Evolutionary conservation across 441 rosid genomes (phyloP), one percentile per base, ranked within the genome.

Genomic region (Theobroma grandiflorum): DNA sequence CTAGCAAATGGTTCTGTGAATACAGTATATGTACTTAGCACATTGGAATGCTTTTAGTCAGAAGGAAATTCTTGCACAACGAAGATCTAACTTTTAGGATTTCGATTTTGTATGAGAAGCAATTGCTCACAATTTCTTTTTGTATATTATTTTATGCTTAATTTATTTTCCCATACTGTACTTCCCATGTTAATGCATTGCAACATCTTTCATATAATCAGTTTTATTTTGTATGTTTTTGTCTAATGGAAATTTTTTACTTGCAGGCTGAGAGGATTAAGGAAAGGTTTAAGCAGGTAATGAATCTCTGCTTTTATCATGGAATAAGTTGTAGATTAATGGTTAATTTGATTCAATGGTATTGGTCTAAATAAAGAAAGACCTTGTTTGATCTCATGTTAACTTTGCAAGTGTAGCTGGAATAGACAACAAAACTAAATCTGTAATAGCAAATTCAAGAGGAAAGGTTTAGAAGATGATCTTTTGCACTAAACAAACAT

Each of bases 241-340:
- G 26, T 78, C 77, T 77, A 40, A 84, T 64, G 0, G 62, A 75
- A 55, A 50, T 67, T 79, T 35, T 74, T 81, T 74, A 49, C 77
- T 63, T 84, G 86, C 90, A 92, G 96, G 93, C 85, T 53, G 92
- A 90, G 83, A 85, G 87, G 86, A 83, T 89, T 7, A 91, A 82
- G 84, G 93, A 92, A 82, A 88, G 98, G 76, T 85, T 80, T 73
- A 91, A 87, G 79, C 97, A 88, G 96, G 96, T 92, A 86, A 71
- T 38, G 18, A 49, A 50, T 79, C 15, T 7, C 49, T 72, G 69
- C 22, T 70, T 58, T 45, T 37, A 20, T 67, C 2, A 43, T 20
- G 8, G n/a, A 57, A 62, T 11, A n/a, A 20, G 31, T 69, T 33
- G 26, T 78, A 43, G 57, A 22, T 61, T 49, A 43, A 33, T 45